Base-by-base conservation (phyloP, 179 eudicot genomes). In the Beta lomatogona region DNA sequence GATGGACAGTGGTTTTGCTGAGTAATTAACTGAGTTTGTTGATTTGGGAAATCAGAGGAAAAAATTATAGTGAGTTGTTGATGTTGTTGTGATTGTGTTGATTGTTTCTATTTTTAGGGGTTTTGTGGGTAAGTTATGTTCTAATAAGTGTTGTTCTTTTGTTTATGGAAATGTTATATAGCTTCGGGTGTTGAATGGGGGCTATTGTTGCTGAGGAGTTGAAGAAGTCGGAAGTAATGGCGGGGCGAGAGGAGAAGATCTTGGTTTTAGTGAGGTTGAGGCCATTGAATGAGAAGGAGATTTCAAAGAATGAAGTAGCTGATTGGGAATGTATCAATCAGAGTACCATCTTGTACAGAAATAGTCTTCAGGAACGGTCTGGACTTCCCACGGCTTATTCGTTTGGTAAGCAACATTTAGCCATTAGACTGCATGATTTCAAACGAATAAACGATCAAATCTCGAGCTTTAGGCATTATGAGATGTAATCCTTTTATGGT, bases 281-380 rank as follows among this genome's bases (percentile, higher is more conserved):
- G 87, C 99, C 98, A 22, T 86, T 95, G 88, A 90, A 86, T 86
- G 99, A 92, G 75, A 95, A 95, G 89, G 99, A 95, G 85, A 88
- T 88, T 61, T 75, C 91, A 4, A 87, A 81, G 81, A 88, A 76
- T 76, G 99, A 93, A 80, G 95, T 93, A 25, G 92, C 95, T 15
- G 99, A 95, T 86, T 95, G 99, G 98, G 99, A 95, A 88, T 95
- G 99, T 84, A 95, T 95, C 81, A 95, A 95, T 77, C 85, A 91
- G 52, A 89, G 92, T 71, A 91, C 92, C 80, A 85, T 95, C 85
- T 88, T 95, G 89, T 95, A 89, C 76, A 82, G 98, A 78, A 95
- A 95, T 84, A 93, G 95, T 86, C 97, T 95, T 77, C 97, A 92
- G 83, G 99, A 93, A 86, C 93, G 99, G 61, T 93, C 99, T 73